Evolutionary conservation across 2,329 filamentous ascomycete genomes (phyloP), one percentile per base, ranked within the genome.

Genomic region (Monosporascus sp.): DNA sequence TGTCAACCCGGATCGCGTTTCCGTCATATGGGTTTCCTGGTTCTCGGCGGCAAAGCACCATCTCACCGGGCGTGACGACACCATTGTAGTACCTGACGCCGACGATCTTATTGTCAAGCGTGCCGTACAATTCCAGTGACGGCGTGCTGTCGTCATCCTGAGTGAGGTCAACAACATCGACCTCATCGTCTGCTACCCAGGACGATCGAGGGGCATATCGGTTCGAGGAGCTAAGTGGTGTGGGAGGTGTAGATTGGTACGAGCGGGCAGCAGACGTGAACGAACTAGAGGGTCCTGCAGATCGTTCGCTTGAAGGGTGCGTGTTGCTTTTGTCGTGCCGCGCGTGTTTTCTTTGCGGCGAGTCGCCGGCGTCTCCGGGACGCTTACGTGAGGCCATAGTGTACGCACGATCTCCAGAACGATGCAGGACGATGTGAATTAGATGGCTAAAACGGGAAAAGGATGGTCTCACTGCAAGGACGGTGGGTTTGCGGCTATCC

Each of bases 1-100:
- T 95, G 61, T 88, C 79, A 1, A 95, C 82, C 5, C 83, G 81
- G 53, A 95, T 90, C 0, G 90, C 90, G 70, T 94, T 94, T 6
- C 60, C 57, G 64, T 94, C 89, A 64, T 87, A 89, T 59, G 74
- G 50, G 59, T 90, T 90, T 3, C 64, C 59, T 3, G 84, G 82
- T 58, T 90, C 84, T 54, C 87, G 74, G 39, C 73, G 72, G 47
- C 84, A 65, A 51, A 82, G 64, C 4, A 87, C 79, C 55, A 77
- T 75, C 65, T 88, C 84, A 27, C 81, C 80, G 15, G 73, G 60
- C 9, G 75, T 84, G 15, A 83, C 82, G 55, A 77, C 70, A 4
- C 83, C 83, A 51, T 69, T 68, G 63, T 88, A 87, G 63, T 79
- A 66, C 48, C 64, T 57, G 15, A 69, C 61, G 2, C 83, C 83